Evolutionary conservation across 225 moss, liverwort and hornwort genomes (phyloP).

Genomic region (Marchantia polymorpha): DNA sequence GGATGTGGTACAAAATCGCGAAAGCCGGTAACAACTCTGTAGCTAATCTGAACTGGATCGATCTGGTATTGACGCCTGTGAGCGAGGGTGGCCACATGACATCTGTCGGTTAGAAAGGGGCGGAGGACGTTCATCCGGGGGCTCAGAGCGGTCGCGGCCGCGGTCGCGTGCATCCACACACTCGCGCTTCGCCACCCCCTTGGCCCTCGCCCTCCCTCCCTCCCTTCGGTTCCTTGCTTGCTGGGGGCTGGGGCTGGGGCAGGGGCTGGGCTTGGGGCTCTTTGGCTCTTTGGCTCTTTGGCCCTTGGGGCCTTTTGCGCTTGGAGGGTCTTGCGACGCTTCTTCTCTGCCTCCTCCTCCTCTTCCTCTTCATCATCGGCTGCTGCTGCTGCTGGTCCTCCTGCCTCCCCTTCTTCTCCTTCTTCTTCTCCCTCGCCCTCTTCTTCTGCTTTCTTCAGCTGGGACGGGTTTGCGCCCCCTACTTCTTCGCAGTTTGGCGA

Average conservation of each 20-base stretch:
- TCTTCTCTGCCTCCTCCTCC: not conserved
- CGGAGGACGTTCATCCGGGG: constrained; percentile 1
- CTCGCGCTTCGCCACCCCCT: not conserved
- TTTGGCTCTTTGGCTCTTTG: not conserved
- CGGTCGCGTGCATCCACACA: constrained; percentile 25
- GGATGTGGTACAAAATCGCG: not conserved
- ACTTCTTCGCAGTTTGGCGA: not conserved
- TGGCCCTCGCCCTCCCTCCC: constrained; percentile 8
- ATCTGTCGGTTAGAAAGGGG: constrained; percentile 3
- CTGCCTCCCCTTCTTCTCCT: not conserved
- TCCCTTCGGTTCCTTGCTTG: not conserved
- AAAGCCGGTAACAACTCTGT: not conserved
- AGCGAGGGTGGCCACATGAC: not conserved
- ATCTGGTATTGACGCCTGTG: not conserved
- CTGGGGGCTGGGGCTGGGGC: no score
- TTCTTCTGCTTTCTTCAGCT: not conserved
- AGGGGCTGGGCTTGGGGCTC: no score
- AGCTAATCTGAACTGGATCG: not conserved
- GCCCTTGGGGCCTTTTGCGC: not conserved
- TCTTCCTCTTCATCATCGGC: no score
- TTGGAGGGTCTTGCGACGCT: not conserved
- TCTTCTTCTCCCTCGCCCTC: not conserved
- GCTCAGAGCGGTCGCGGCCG: not conserved
- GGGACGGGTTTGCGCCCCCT: not conserved
- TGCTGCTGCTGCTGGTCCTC: no score